A percentile compares a stretch with the other conserved stretches of the same genome.
Evolutionary conservation across 2,329 filamentous ascomycete species (phyloP).

Genomic region (Aspergillus nomiae): DNA sequence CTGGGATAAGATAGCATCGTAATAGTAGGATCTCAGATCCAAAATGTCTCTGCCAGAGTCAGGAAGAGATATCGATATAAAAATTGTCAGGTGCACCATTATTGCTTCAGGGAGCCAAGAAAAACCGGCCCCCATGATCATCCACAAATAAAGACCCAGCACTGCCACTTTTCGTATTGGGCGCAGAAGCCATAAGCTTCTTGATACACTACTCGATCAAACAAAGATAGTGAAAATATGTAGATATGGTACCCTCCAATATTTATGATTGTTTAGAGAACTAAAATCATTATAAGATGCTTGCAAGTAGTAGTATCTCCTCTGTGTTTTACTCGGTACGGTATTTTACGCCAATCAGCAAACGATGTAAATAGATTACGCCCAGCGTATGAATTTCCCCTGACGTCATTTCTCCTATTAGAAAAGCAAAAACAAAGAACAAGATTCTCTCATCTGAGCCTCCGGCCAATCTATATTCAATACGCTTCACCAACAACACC

Average conservation of each 20-base stretch:
- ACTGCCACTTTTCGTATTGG: not conserved
- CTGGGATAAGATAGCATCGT: not conserved
- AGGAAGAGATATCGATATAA: not conserved
- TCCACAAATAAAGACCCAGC: not conserved
- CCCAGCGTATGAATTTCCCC: not conserved
- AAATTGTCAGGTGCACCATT: not conserved
- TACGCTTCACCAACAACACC: not conserved
- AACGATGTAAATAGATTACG: not conserved
- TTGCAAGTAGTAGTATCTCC: not conserved
- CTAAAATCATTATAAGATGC: not conserved
- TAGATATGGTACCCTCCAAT: not conserved
- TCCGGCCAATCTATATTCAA: not conserved
- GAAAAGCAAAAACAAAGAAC: not conserved
- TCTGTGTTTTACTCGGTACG: not conserved
- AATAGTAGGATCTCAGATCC: not conserved
- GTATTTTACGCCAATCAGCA: not conserved
- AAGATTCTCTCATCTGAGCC: not conserved
- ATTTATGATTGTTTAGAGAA: not conserved
- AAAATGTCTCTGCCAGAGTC: not conserved
- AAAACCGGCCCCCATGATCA: not conserved
- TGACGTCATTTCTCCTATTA: not conserved
- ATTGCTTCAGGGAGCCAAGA: conserved; percentile 2
- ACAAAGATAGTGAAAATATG: not conserved
- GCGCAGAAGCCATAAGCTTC: not conserved
- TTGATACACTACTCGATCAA: not conserved